Percentiles rank a stretch among this genome's conserved stretches.
phyloP scores from a whole-genome alignment of 441 rosid species.

The Adansonia gregorii region DNA sequence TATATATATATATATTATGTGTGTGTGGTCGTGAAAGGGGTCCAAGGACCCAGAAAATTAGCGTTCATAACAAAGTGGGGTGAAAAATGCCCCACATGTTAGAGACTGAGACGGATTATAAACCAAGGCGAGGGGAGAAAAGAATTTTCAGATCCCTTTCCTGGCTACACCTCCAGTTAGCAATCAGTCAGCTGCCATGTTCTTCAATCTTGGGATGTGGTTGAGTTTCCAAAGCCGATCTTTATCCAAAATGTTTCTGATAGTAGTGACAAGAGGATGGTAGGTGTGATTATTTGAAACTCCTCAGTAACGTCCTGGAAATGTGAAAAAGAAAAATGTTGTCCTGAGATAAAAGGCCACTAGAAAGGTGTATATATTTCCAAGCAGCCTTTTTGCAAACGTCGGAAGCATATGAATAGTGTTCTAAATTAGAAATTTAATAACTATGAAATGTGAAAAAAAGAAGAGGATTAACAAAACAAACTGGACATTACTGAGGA shows the following conservation, averaged over 20 bases:
- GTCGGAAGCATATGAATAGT: background rate
- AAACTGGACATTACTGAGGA: constrained; percentile 6
- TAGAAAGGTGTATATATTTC: background rate
- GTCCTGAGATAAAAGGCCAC: background rate
- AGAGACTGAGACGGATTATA: background rate
- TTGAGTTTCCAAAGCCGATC: background rate
- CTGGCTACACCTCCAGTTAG: background rate
- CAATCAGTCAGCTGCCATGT: background rate
- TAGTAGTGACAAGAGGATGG: background rate
- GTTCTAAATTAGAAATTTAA: background rate
- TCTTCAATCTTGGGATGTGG: background rate
- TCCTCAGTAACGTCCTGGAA: background rate
- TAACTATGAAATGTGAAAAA: background rate
- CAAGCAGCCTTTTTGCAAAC: background rate
- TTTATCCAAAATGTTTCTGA: background rate
- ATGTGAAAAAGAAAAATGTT: background rate
- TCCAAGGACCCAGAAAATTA: background rate
- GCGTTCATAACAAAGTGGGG: background rate
- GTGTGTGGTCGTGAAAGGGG: background rate
- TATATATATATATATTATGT: no score
- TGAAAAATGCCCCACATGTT: background rate
- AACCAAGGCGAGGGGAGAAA: background rate
- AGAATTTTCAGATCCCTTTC: background rate
- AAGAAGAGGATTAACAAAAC: background rate
- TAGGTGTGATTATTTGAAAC: background rate